Percentiles rank a stretch among this genome's conserved stretches.
phyloP scores from a whole-genome alignment of 306 rosid genomes.

The Sicyos baderoa region DNA sequence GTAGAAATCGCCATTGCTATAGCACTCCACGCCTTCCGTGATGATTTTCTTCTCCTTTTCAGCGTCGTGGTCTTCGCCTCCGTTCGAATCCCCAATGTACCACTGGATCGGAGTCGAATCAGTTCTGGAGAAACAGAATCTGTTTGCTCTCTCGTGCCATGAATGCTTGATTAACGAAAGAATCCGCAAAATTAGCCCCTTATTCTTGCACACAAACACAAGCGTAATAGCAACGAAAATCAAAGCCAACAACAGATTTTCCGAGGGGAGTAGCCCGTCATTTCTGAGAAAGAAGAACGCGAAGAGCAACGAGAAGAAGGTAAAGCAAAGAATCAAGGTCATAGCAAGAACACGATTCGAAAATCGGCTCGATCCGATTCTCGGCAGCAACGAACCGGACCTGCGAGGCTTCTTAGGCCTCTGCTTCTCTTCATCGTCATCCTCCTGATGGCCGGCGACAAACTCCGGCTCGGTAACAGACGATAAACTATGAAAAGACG shows the following conservation, averaged over 20 bases:
- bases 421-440: constrained; percentile 34
- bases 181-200: constrained; percentile 39
- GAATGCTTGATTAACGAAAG: constrained; percentile 42
- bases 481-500: constrained; percentile 77
- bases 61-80: not conserved
- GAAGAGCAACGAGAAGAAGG: constrained; percentile 32
- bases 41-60: constrained; percentile 29
- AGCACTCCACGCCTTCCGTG: constrained; percentile 81
- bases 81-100: constrained; percentile 68
- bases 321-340: constrained; percentile 34
- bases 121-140: constrained; percentile 37
- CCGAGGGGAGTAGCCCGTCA: constrained; percentile 56
- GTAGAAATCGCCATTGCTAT: constrained; percentile 92
- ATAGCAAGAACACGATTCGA: constrained; percentile 31
- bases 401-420: constrained; percentile 26
- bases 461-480: constrained; percentile 50
- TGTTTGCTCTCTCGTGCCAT: too few species aligned
- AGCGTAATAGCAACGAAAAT: constrained; percentile 73
- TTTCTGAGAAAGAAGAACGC: constrained; percentile 41
- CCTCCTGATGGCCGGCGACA: constrained; percentile 22
- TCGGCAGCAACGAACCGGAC: constrained; percentile 40
- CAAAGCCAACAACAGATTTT: constrained; percentile 59
- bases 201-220: constrained; percentile 60
- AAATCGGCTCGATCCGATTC: constrained; percentile 31
- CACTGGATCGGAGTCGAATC: constrained; percentile 65